Percentiles rank a stretch among this genome's conserved stretches.
phyloP scores from a whole-genome alignment of 2,329 filamentous ascomycete species.

The Cercospora beticola region DNA sequence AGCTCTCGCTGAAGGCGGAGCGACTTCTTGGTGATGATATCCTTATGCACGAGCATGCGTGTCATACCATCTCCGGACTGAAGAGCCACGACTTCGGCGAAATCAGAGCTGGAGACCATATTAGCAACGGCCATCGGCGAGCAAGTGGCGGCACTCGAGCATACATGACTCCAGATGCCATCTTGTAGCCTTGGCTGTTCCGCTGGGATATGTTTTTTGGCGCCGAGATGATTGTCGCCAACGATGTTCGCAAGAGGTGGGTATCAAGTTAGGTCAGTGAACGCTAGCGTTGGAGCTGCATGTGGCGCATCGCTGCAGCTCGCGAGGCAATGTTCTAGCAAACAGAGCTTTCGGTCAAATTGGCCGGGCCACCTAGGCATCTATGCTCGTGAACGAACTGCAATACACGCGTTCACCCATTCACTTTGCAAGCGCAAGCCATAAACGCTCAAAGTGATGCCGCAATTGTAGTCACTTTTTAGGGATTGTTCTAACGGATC shows the following conservation, averaged over 20 bases:
- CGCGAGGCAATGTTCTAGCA: not conserved
- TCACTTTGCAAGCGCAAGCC: not conserved
- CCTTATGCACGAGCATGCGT: too few species aligned
- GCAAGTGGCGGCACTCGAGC: not conserved
- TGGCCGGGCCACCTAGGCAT: too few species aligned
- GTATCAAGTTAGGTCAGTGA: too few species aligned
- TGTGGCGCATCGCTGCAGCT: not conserved
- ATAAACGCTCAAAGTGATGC: not conserved
- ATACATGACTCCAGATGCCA: not conserved
- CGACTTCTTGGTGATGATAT: not conserved
- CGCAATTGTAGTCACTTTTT: not conserved
- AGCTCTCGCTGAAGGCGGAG: not conserved
- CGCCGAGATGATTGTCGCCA: too few species aligned
- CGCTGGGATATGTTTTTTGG: too few species aligned
- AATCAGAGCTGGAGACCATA: too few species aligned
- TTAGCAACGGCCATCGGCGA: not conserved
- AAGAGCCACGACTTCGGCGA: too few species aligned
- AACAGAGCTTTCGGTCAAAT: not conserved
- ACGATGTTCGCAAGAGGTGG: too few species aligned
- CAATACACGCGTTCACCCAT: not conserved
- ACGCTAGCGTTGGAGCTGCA: not conserved
- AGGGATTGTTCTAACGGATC: not conserved
- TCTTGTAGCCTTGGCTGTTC: too few species aligned
- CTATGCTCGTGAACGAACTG: not conserved
- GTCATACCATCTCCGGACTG: too few species aligned